Evolutionary conservation across 2,329 filamentous ascomycete genomes (phyloP).

Genomic region (Claviceps sp.): DNA sequence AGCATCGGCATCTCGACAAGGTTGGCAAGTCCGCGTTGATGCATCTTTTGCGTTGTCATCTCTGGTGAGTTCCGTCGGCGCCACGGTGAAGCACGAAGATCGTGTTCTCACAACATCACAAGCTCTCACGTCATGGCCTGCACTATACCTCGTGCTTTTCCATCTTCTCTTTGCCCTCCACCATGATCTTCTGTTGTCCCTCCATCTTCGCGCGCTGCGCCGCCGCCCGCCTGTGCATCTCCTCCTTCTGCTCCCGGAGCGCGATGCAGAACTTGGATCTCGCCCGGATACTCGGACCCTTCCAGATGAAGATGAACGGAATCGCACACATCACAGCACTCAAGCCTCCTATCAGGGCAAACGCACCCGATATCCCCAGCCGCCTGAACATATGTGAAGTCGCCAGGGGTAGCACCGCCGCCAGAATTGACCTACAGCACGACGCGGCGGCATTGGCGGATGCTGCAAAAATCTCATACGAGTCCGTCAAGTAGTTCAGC

Average conservation of each 20-base stretch:
- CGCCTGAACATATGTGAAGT: slow-evolving; percentile 34
- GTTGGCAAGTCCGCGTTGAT: too few species aligned
- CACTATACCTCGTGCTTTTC: not conserved
- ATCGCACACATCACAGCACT: slow-evolving; percentile 36
- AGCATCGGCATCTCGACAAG: too few species aligned
- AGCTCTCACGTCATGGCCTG: not conserved
- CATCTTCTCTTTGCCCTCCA: slow-evolving; percentile 11
- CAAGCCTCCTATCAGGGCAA: slow-evolving; percentile 35
- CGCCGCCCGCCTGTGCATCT: slow-evolving; percentile 28
- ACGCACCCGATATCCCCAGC: slow-evolving; percentile 35
- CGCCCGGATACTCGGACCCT: slow-evolving; percentile 39
- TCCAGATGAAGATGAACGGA: slow-evolving; percentile 41
- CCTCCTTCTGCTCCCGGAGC: slow-evolving; percentile 36
- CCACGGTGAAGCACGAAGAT: too few species aligned
- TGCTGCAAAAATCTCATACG: slow-evolving; percentile 53
- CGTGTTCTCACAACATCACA: too few species aligned
- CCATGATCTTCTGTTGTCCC: slow-evolving; percentile 6
- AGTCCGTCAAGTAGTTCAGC: slow-evolving; percentile 53
- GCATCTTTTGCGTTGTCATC: too few species aligned
- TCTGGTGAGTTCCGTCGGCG: too few species aligned
- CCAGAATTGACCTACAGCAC: slow-evolving; percentile 85
- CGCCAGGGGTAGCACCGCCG: slow-evolving; percentile 53
- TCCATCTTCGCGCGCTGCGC: slow-evolving; percentile 19
- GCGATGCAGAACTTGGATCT: slow-evolving; percentile 50
- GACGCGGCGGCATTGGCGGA: slow-evolving; percentile 75